Conservation (phyloP, 164 flowering plant species). For the Magnolia sinica region DNA sequence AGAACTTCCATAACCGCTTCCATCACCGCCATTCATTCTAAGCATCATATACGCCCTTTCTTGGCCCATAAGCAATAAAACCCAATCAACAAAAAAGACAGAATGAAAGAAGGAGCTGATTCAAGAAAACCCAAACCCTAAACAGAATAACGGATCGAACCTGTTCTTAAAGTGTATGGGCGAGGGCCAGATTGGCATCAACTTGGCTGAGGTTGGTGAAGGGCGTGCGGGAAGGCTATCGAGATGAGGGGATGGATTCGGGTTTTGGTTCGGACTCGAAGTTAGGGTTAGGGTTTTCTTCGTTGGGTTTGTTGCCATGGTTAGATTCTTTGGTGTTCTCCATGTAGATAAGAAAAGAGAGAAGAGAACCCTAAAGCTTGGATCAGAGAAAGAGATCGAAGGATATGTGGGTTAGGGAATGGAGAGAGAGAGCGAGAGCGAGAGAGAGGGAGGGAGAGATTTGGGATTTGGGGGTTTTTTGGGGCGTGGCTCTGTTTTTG, state of each 20-base stretch:
- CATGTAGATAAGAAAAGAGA: too few species aligned
- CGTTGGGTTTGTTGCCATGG: too few species aligned
- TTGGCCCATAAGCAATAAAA: constrained; percentile 26
- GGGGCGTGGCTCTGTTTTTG: too few species aligned
- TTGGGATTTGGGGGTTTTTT: too few species aligned
- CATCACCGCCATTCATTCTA: constrained; percentile 47
- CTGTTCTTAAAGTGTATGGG: constrained; percentile 91
- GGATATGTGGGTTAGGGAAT: too few species aligned
- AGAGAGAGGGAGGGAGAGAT: too few species aligned
- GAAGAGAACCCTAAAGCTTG: too few species aligned
- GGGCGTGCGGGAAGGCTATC: constrained; percentile 57
- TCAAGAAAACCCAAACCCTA: background rate
- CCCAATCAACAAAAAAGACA: background rate
- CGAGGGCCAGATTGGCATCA: constrained; percentile 93
- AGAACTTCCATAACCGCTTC: constrained; percentile 66
- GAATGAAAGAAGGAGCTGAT: background rate
- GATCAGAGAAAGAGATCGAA: too few species aligned
- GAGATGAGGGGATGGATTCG: constrained; percentile 14
- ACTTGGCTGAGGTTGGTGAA: constrained; percentile 84
- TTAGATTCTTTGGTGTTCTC: too few species aligned
- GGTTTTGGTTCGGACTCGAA: constrained; percentile 3
- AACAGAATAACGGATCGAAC: constrained; percentile 20
- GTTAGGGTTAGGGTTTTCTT: constrained; percentile 13
- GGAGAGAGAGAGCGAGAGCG: too few species aligned
- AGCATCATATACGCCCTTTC: constrained; percentile 93